Conservation (phyloP, 192 early-diverging fungal genomes). For the Coemansia sp. region DNA sequence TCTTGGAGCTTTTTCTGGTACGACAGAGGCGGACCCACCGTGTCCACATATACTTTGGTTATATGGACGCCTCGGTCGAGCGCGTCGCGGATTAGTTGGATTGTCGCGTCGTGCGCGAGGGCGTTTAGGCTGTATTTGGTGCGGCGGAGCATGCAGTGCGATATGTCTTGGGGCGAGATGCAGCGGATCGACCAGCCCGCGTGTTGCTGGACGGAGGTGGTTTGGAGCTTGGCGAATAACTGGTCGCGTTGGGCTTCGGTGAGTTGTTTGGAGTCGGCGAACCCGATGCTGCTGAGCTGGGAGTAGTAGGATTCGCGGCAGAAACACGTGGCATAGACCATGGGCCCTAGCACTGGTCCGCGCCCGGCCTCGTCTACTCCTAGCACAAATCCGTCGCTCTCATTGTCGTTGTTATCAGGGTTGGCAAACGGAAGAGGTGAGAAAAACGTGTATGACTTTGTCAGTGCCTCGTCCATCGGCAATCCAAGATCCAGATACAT, state of each 20-base stretch:
- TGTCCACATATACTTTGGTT: constrained; percentile 86
- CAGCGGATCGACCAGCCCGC: constrained; percentile 84
- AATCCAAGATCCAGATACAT: constrained; percentile 19
- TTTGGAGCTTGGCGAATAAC: constrained; percentile 65
- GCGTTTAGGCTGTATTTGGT: constrained; percentile 90
- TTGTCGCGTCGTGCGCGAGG: constrained; percentile 92
- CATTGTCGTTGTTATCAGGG: neutral
- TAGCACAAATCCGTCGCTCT: constrained; percentile 57
- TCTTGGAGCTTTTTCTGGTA: constrained; percentile 78
- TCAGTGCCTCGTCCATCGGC: constrained; percentile 23
- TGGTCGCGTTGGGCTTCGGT: constrained; percentile 71
- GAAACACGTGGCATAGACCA: constrained; percentile 96
- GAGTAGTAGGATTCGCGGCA: constrained; percentile 65
- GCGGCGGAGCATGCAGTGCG: constrained; percentile 81
- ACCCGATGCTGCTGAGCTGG: constrained; percentile 69
- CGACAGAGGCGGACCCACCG: constrained; percentile 87
- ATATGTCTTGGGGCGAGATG: constrained; percentile 90
- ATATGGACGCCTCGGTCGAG: constrained; percentile 67
- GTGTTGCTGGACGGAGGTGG: constrained; percentile 50
- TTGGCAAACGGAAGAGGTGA: constrained; percentile 12
- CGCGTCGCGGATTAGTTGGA: constrained; percentile 71
- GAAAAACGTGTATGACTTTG: constrained; percentile 46
- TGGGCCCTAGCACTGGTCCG: constrained; percentile 94
- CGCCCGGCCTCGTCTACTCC: constrained; percentile 98
- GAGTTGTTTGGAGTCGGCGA: constrained; percentile 95